Evolutionary conservation across 805 yeast species (phyloP), one percentile per base, ranked within the genome.

Genomic region (Geotrichum ghanense): DNA sequence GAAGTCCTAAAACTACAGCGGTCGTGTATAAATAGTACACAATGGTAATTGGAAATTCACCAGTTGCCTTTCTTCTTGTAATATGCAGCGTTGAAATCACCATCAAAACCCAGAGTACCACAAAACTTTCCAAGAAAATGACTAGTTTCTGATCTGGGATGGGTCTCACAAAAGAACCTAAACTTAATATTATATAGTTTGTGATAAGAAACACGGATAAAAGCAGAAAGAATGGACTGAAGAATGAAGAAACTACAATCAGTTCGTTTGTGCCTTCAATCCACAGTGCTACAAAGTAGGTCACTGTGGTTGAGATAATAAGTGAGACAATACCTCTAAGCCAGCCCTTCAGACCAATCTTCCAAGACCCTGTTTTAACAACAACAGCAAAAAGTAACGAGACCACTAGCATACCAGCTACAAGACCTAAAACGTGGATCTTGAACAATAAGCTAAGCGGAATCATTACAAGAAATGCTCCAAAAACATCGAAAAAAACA

Each of bases 401-500:
- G 9, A 73, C 59, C 1, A 77, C 48, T 0, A 79, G 37, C 1
- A 95, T 95, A 2, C 79, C 67, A 2, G 71, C 54, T 2, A 73
- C 64, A 40, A 85, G 61, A 5, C 79, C 53, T 1, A 71, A 57
- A 41, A 81, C 64, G 59, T 83, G 82, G 46, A 73, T 49, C n/a
- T 67, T 57, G 42, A 75, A 70, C 20, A 85, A 56, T 3, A 60
- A 58, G 16, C 73, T 67, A 6, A 78, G 62, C 5, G 88, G 76
- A 20, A 75, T 47, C n/a, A 67, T 63, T 45, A 79, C 65, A 55
- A 83, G 78, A 49, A 65, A 70, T n/a, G 56, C 52, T 26, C 87
- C 87, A 16, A 78, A 57, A 23, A 85, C 56, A 56, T 84, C 88
- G 53, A 82, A 75, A 60, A 67, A 88, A 1, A 79, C 74, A 0